These are phyloP conservation scores for Aspergillus carbonarius DNA, from an alignment of 2,329 filamentous ascomycete genomes.

Conservation along the genomic window DNA sequence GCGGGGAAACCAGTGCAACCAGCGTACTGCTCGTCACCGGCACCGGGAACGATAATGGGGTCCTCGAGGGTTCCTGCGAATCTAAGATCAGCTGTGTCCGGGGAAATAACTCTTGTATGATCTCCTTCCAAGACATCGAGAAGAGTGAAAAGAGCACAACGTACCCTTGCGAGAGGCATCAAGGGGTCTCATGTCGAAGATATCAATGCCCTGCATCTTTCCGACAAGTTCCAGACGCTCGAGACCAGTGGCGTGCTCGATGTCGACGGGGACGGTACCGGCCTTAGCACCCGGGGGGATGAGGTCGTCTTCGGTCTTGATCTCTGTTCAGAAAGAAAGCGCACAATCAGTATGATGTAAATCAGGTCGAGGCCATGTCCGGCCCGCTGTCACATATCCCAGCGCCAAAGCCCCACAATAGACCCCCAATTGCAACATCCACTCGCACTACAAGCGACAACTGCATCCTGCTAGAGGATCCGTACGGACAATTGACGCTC, in stretches of 20 bases:
- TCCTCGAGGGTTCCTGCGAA: slow-evolving; percentile 75
- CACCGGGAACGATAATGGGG: slow-evolving; percentile 87
- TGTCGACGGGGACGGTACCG: slow-evolving; percentile 86
- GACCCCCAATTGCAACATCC: slow-evolving; percentile 8
- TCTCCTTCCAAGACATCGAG: background rate
- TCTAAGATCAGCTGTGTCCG: background rate
- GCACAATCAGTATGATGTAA: slow-evolving; percentile 12
- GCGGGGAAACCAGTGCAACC: slow-evolving; percentile 93
- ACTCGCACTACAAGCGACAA: background rate
- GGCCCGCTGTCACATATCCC: background rate
- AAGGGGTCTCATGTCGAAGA: slow-evolving; percentile 97
- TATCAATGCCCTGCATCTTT: slow-evolving; percentile 97
- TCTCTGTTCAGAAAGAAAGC: slow-evolving; percentile 59
- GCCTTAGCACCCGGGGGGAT: slow-evolving; percentile 75
- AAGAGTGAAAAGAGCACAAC: slow-evolving; percentile 21
- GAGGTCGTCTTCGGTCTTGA: slow-evolving; percentile 80
- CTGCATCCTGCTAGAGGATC: background rate
- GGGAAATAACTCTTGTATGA: too few species aligned
- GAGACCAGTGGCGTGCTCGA: slow-evolving; percentile 94
- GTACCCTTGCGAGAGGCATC: slow-evolving; percentile 84
- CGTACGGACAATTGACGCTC: slow-evolving; percentile 15
- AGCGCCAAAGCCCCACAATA: background rate
- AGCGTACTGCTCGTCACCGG: slow-evolving; percentile 92
- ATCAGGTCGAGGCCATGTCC: slow-evolving; percentile 1
- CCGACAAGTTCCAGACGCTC: slow-evolving; percentile 98